Evolutionary conservation across 1,284 basidiomycete genomes (phyloP).

Genomic region (Malassezia brasiliensis): DNA sequence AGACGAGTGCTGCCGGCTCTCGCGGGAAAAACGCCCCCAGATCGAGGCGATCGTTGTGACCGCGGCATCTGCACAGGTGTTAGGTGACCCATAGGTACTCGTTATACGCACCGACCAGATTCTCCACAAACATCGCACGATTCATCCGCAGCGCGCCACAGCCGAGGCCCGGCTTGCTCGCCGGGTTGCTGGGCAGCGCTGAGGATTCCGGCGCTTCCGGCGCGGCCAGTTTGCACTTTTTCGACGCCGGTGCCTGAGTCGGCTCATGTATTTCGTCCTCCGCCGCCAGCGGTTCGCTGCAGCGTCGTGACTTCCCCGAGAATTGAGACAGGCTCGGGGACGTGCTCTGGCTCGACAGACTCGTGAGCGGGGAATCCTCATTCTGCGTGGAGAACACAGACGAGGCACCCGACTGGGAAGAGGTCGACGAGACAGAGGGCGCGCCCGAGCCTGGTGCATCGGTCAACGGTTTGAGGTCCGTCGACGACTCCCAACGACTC

Average conservation of each 20-base stretch:
- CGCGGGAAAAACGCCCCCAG: constrained; percentile 19
- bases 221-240: constrained; percentile 4
- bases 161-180: neutral
- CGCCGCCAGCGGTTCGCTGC: neutral
- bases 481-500: neutral
- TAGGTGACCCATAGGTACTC: neutral
- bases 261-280: neutral
- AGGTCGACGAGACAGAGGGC: neutral
- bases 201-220: neutral
- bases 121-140: constrained; percentile 13
- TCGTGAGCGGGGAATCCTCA: constrained; percentile 16
- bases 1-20: constrained; percentile 10
- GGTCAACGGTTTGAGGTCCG: neutral
- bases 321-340: constrained; percentile 4
- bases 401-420: constrained; percentile 17
- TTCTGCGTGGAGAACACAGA: constrained; percentile 25
- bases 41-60: constrained; percentile 9
- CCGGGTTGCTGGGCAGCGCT: neutral
- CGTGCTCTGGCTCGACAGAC: constrained; percentile 6
- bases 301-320: constrained; percentile 5
- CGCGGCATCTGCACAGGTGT: neutral
- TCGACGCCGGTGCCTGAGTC: neutral
- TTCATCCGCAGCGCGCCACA: constrained; percentile 1
- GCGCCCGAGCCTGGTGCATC: neutral
- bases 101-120: constrained; percentile 13